These are phyloP conservation scores for Zygoascus hellenicus DNA, from an alignment of 1,139 yeast species.

Conservation along the genomic window DNA sequence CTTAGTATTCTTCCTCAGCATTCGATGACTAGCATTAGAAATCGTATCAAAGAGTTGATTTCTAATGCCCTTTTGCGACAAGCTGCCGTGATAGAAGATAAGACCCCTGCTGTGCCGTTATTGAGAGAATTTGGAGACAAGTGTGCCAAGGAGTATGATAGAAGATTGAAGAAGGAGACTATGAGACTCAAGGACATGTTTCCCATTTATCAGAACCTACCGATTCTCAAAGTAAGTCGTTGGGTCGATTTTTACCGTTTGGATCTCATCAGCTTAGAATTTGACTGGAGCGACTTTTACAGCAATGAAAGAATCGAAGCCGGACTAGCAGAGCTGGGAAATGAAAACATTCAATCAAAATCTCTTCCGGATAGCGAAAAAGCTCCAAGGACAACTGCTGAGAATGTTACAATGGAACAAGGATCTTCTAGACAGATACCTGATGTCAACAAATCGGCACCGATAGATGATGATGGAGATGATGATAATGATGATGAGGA, in stretches of 20 bases:
- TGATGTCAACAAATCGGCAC: no score
- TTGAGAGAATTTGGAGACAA: conserved; percentile 2
- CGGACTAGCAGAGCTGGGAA: no score
- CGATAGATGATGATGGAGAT: no score
- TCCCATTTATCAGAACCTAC: not conserved
- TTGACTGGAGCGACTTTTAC: not conserved
- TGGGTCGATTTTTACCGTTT: conserved; percentile 1
- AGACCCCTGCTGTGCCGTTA: not conserved
- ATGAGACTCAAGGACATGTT: not conserved
- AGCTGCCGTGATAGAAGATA: not conserved
- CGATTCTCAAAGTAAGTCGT: not conserved
- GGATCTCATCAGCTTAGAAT: not conserved
- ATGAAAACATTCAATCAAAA: no score
- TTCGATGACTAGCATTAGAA: conserved; percentile 1
- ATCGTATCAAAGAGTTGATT: conserved; percentile 4
- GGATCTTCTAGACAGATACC: no score
- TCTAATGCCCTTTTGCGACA: not conserved
- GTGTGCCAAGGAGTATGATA: not conserved
- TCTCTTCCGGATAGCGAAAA: no score
- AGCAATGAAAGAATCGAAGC: no score
- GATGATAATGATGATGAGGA: no score
- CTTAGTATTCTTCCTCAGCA: not conserved
- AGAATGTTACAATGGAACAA: no score
- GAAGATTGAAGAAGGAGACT: not conserved
- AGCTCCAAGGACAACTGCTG: no score